These are phyloP conservation scores for Tolypocladium inflatum DNA, from an alignment of 2,329 filamentous ascomycete genomes.

Conservation along the genomic window DNA sequence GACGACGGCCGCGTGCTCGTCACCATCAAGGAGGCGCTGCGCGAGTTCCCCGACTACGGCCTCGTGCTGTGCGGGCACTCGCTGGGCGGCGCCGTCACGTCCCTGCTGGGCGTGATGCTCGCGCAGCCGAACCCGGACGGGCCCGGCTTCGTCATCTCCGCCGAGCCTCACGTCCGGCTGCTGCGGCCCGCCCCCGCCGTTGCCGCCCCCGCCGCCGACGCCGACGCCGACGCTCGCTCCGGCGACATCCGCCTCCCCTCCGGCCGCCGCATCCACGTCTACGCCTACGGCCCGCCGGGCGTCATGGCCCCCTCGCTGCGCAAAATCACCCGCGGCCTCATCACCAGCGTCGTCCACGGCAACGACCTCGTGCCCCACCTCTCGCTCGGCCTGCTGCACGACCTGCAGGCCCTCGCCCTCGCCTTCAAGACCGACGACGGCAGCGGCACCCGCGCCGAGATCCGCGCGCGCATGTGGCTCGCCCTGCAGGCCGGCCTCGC, in stretches of 20 bases:
- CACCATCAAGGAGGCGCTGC: slow-evolving; percentile 55
- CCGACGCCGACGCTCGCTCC: slow-evolving; percentile 12
- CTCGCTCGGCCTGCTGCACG: slow-evolving; percentile 64
- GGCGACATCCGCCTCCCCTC: slow-evolving; percentile 47
- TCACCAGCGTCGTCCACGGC: slow-evolving; percentile 66
- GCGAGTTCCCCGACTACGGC: slow-evolving; percentile 59
- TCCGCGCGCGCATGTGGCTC: slow-evolving; percentile 57
- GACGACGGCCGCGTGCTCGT: slow-evolving; percentile 57
- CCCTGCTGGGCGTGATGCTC: slow-evolving; percentile 61
- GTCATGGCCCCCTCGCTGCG: slow-evolving; percentile 63
- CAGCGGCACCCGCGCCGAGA: slow-evolving; percentile 47
- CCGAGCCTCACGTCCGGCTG: slow-evolving; percentile 33
- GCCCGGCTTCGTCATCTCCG: slow-evolving; percentile 54
- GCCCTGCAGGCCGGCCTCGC: slow-evolving; percentile 52
- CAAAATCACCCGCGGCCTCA: slow-evolving; percentile 60
- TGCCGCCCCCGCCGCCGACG: slow-evolving; percentile 7
- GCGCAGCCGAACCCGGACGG: slow-evolving; percentile 49
- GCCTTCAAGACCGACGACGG: slow-evolving; percentile 66
- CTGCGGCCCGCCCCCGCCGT: slow-evolving; percentile 21
- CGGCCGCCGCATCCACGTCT: slow-evolving; percentile 66
- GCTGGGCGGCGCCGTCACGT: slow-evolving; percentile 59
- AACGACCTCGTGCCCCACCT: slow-evolving; percentile 66
- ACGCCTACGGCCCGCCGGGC: slow-evolving; percentile 66
- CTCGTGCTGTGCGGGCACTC: slow-evolving; percentile 62
- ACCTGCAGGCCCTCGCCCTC: slow-evolving; percentile 62